Conservation (phyloP, 106 monocot species). For the Triglochin maritima region DNA sequence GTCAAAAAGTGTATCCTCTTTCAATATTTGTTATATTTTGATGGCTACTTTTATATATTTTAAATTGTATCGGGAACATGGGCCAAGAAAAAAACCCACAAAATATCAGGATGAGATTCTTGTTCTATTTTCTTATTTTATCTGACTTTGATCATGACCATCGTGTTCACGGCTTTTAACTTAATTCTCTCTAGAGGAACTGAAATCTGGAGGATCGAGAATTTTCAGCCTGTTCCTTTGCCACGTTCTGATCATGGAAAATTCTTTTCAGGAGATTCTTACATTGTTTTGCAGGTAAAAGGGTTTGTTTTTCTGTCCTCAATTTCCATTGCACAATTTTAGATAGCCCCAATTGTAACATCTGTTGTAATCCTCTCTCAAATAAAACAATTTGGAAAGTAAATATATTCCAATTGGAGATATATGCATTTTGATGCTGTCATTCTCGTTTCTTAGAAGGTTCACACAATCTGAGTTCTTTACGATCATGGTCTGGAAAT, state of each 20-base stretch:
- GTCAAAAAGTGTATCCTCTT: constrained; percentile 52
- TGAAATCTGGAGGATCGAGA: constrained; percentile 63
- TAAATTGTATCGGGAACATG: too few relatives aligned
- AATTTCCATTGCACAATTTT: too few relatives aligned
- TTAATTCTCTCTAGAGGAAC: constrained; percentile 46
- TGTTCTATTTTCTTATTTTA: neutral
- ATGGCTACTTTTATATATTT: too few relatives aligned
- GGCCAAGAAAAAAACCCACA: neutral
- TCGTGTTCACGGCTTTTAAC: neutral
- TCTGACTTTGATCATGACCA: neutral
- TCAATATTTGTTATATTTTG: neutral
- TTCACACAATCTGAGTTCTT: too few relatives aligned
- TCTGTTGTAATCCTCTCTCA: too few relatives aligned
- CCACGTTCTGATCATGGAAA: constrained; percentile 53
- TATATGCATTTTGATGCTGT: too few relatives aligned
- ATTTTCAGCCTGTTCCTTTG: constrained; percentile 52
- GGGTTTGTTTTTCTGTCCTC: neutral
- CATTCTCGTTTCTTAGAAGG: too few relatives aligned
- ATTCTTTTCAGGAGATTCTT: constrained; percentile 63
- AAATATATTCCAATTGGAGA: too few relatives aligned
- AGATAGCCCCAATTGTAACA: too few relatives aligned
- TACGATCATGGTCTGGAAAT: too few relatives aligned
- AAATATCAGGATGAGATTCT: neutral
- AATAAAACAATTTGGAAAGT: too few relatives aligned
- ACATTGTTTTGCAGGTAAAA: constrained; percentile 52